Percentiles rank a stretch among this genome's conserved stretches.
These are phyloP conservation scores for Mortierella alpina DNA, from an alignment of 192 early-diverging fungal genomes.

Conservation along the genomic window DNA sequence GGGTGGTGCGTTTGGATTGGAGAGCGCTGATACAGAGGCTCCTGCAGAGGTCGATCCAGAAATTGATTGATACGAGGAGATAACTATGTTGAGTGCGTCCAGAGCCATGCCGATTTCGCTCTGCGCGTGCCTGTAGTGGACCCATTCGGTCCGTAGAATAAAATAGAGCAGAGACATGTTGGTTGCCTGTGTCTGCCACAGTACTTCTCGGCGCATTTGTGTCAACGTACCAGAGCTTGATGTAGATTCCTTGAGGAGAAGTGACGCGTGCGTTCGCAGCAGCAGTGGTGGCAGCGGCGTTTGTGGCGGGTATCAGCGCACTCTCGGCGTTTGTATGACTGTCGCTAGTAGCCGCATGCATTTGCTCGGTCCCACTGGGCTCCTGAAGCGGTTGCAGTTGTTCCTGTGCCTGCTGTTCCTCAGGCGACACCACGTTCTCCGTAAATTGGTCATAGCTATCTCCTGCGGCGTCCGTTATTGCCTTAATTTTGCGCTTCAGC, in stretches of 20 bases:
- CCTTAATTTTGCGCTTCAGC: slow-evolving; percentile 46
- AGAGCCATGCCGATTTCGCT: slow-evolving; percentile 45
- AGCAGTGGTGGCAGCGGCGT: neutral
- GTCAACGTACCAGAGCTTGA: slow-evolving; percentile 34
- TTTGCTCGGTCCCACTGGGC: neutral
- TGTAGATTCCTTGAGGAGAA: slow-evolving; percentile 43
- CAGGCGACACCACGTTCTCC: slow-evolving; percentile 10
- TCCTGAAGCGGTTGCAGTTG: neutral
- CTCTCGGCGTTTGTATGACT: neutral
- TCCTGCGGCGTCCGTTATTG: slow-evolving; percentile 33
- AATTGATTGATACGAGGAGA: slow-evolving; percentile 34
- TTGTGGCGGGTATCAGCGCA: neutral
- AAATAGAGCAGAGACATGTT: neutral
- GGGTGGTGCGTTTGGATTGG: neutral
- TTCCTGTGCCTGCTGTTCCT: neutral
- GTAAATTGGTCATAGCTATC: slow-evolving; percentile 45
- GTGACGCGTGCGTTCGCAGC: slow-evolving; percentile 16
- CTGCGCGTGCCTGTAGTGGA: slow-evolving; percentile 40
- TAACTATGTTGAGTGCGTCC: slow-evolving; percentile 49
- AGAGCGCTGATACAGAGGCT: neutral
- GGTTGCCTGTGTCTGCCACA: neutral
- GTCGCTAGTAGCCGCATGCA: neutral
- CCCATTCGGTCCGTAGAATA: neutral
- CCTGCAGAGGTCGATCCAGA: neutral
- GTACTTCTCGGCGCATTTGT: neutral